Base-by-base conservation (phyloP, 768 basidiomycete genomes). In the Gloeopeniophorella convolvens region DNA sequence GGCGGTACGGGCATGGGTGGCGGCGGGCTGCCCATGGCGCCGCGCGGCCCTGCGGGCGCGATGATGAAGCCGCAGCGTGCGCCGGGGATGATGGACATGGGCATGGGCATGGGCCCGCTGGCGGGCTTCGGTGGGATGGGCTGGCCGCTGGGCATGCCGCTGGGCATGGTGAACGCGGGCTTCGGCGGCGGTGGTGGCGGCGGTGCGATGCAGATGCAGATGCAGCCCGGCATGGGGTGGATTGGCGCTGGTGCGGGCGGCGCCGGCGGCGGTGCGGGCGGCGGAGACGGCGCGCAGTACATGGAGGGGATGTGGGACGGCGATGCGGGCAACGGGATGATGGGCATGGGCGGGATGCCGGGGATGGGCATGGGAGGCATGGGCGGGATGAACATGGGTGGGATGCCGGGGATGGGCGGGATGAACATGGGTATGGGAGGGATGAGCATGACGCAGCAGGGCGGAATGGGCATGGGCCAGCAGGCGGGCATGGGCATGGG, bases 261-360 rank as follows among this genome's bases (percentile, higher is more conserved):
- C 4, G 33, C n/a, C n/a, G n/a, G n/a, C n/a, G n/a, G n/a, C n/a
- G 65, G 66, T 0, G 62, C 59, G 0, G 66, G 62, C 1, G 59
- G 62, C 16, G 58, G 62, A 31, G 28, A 45, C 18, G 31, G 30
- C 31, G 44, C 20, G 1, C 67, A 66, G 41, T 62, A 57, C 43
- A 59, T 61, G 55, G 61, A 62, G 16, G 55, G 60, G 16, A 68
- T 74, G 50, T 68, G 68, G 66, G 69, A 68, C 15, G 66, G 64
- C 8, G 67, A 66, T 0, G 66, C 70, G 64, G 63, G 65, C 21
- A 67, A 70, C 4, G 72, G 70, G 8, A 77, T 78, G 70, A 67
- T 66, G 60, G 70, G 72, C 61, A 73, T 63, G 60, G 54, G 45
- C 31, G 49, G 50, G 1, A 61, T 62, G 59, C 42, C 33, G 33